Percentiles rank a stretch among this genome's conserved stretches.
Evolutionary conservation across 2,329 filamentous ascomycete species (phyloP).

Genomic region (Pyrenophora teres): DNA sequence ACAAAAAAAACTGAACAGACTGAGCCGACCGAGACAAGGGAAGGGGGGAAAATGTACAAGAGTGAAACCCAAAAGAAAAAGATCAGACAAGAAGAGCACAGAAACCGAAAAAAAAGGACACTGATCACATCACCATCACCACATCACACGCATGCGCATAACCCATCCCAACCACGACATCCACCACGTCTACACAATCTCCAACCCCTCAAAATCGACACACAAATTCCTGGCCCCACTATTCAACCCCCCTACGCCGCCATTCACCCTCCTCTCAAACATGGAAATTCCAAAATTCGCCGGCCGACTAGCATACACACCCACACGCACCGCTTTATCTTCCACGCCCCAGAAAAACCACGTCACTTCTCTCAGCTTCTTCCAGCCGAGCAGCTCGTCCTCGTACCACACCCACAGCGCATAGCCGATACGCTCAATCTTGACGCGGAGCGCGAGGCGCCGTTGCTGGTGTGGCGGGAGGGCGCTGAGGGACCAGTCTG

Average conservation of each 20-base stretch:
- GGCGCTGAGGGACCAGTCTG: conserved; percentile 62
- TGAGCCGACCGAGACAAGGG: no score
- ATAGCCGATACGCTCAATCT: conserved; percentile 61
- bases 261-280: conserved; percentile 34
- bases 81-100: no score
- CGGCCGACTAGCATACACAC: conserved; percentile 63
- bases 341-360: conserved; percentile 66
- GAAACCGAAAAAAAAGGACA: no score
- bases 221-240: conserved; percentile 42
- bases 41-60: no score
- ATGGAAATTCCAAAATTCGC: conserved; percentile 52
- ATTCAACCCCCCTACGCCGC: conserved; percentile 27
- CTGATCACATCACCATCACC: no score
- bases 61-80: no score
- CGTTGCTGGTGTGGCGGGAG: conserved; percentile 50
- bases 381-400: conserved; percentile 54
- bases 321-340: conserved; percentile 62
- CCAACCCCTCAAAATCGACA: conserved; percentile 50
- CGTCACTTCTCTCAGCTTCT: conserved; percentile 63
- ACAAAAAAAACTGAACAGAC: no score
- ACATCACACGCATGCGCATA: no score
- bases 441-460: conserved; percentile 59
- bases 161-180: no score
- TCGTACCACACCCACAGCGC: conserved; percentile 64
- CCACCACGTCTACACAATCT: conserved; percentile 46